Conservation (phyloP, 176 grass and related monocot genomes). For the Eragrostis curvula region DNA sequence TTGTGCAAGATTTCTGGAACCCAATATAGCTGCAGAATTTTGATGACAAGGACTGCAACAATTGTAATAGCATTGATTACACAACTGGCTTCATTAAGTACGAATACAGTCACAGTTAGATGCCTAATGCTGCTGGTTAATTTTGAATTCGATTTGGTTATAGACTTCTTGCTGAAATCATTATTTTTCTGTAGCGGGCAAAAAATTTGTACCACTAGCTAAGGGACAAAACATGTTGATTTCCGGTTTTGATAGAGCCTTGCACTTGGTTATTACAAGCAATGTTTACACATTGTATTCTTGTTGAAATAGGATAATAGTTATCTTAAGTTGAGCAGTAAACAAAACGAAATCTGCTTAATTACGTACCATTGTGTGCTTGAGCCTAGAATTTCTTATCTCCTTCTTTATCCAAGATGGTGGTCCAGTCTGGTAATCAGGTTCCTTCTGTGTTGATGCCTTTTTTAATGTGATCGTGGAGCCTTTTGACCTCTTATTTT, state of each 20-base stretch:
- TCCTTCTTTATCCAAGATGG: slow-evolving; percentile 22
- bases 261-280: no score
- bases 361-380: no score
- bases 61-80: neutral
- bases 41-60: neutral
- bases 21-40: neutral
- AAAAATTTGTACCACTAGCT: neutral
- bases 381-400: neutral
- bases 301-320: no score
- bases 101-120: no score
- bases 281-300: no score
- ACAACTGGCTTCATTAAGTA: neutral
- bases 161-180: neutral
- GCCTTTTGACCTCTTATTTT: neutral
- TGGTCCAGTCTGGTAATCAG: slow-evolving; percentile 21
- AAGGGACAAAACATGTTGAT: no score
- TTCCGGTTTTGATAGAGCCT: no score
- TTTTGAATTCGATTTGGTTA: no score
- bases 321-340: no score
- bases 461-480: neutral
- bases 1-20: neutral
- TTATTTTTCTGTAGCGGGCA: no score
- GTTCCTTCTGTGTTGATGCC: neutral
- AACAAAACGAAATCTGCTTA: no score
- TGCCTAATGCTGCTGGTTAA: no score